phyloP scores from a whole-genome alignment of 2,329 filamentous ascomycete genomes.

The Hortaea werneckii region DNA sequence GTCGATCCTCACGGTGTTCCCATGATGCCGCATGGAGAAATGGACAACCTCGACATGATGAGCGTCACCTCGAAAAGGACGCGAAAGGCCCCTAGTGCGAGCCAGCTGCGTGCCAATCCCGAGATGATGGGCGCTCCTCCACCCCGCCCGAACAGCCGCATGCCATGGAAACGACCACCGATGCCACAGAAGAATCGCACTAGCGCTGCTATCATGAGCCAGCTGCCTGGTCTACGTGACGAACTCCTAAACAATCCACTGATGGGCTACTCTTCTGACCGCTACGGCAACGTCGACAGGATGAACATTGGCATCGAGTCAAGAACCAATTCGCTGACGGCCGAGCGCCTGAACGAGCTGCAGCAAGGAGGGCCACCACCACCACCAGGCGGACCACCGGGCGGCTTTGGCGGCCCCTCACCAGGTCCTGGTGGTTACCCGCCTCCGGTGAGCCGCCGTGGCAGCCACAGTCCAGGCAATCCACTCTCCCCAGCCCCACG shows the following conservation, averaged over 20 bases:
- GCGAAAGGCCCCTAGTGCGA: slow-evolving; percentile 61
- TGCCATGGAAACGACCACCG: slow-evolving; percentile 30
- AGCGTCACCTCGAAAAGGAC: slow-evolving; percentile 90
- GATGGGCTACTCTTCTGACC: slow-evolving; percentile 86
- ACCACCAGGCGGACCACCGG: slow-evolving; percentile 16
- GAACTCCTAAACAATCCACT: slow-evolving; percentile 85
- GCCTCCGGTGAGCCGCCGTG: slow-evolving; percentile 49
- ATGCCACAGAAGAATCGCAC: slow-evolving; percentile 56
- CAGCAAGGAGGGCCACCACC: slow-evolving; percentile 28
- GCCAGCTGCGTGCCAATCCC: slow-evolving; percentile 72
- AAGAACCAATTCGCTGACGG: slow-evolving; percentile 83
- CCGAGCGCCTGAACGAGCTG: slow-evolving; percentile 65
- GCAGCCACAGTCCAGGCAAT: slow-evolving; percentile 80
- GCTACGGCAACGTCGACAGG: slow-evolving; percentile 84
- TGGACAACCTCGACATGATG: slow-evolving; percentile 99
- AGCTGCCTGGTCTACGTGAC: slow-evolving; percentile 63
- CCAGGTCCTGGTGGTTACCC: slow-evolving; percentile 6
- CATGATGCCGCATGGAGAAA: slow-evolving; percentile 61
- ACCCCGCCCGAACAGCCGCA: slow-evolving; percentile 33
- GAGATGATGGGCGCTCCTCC: slow-evolving; percentile 43
- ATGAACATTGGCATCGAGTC: slow-evolving; percentile 76
- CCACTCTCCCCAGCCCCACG: slow-evolving; percentile 52
- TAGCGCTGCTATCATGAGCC: slow-evolving; percentile 63
- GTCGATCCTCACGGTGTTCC: slow-evolving; percentile 66
- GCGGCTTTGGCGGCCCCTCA: slow-evolving; percentile 10